Conservation (phyloP, 1,139 yeast genomes). For the Suhomyces bolitotheri region DNA sequence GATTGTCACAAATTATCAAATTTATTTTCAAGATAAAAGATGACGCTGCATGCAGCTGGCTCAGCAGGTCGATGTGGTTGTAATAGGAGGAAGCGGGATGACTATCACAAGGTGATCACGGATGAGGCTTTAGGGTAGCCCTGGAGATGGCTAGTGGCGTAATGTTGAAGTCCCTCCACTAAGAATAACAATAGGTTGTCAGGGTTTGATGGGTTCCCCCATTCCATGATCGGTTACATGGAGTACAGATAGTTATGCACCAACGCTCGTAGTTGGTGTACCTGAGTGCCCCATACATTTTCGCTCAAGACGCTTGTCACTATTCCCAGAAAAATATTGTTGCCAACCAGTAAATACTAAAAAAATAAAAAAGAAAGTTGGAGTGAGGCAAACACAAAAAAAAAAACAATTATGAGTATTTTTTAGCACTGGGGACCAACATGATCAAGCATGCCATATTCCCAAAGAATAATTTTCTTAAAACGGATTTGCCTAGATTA, state of each 20-base stretch:
- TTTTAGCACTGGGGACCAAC: conserved; percentile 12
- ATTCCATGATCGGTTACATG: no score
- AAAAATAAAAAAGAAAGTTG: not conserved
- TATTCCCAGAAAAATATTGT: not conserved
- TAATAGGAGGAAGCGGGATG: no score
- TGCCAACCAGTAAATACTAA: not conserved
- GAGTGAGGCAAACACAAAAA: not conserved
- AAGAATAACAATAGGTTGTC: no score
- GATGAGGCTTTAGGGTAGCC: no score
- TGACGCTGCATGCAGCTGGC: conserved; percentile 2
- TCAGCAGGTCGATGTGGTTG: no score
- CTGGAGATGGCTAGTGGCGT: no score
- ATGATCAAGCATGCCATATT: conserved; percentile 12
- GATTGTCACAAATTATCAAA: conserved; percentile 6
- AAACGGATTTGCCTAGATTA: conserved; percentile 12
- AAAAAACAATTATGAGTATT: conserved; percentile 6
- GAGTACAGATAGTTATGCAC: no score
- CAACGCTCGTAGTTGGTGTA: conserved; percentile 1
- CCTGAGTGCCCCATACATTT: conserved; percentile 1
- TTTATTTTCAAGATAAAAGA: conserved; percentile 1
- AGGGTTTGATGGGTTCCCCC: no score
- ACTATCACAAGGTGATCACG: no score
- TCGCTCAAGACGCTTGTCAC: not conserved
- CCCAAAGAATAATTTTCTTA: conserved; percentile 10
- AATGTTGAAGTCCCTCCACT: no score